These are phyloP conservation scores for Osmanthus fragrans DNA, from an alignment of 257 asterid species.

Conservation along the genomic window DNA sequence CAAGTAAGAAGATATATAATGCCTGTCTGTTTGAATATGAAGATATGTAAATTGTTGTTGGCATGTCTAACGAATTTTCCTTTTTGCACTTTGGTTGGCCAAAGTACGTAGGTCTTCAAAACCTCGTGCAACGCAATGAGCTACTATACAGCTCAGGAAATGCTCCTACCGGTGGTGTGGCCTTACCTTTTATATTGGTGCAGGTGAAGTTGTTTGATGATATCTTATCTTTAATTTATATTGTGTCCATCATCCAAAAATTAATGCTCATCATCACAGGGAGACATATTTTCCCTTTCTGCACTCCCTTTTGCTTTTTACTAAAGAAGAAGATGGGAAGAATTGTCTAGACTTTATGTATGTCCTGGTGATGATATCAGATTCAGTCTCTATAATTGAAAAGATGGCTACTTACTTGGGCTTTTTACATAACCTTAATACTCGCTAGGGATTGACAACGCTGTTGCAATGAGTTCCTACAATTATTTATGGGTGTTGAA, in stretches of 20 bases:
- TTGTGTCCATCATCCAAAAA: not conserved
- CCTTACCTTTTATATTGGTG: conserved; percentile 86
- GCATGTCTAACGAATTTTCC: conserved; percentile 7
- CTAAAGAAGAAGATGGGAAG: not conserved
- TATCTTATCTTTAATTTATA: not conserved
- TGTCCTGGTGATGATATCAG: not conserved
- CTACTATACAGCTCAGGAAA: conserved; percentile 71
- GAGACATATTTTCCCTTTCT: not conserved
- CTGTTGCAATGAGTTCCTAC: not conserved
- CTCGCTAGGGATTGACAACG: not conserved
- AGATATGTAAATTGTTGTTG: conserved; percentile 5
- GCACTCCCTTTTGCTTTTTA: not conserved
- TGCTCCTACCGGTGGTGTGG: conserved; percentile 86
- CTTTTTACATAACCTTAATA: not conserved
- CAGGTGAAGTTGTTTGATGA: conserved; percentile 56
- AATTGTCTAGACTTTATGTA: not conserved
- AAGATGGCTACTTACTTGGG: not conserved
- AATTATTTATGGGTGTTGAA: not conserved
- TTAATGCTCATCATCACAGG: not conserved
- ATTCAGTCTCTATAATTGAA: not conserved
- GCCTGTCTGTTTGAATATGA: conserved; percentile 4
- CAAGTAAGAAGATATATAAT: conserved; percentile 46
- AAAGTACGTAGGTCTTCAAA: conserved; percentile 78
- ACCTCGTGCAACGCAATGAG: conserved; percentile 71
- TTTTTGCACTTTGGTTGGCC: conserved; percentile 14